Percentiles rank a stretch among this genome's conserved stretches.
phyloP scores from a whole-genome alignment of 2,329 filamentous ascomycete genomes.

The Hymenoscyphus infarciens region DNA sequence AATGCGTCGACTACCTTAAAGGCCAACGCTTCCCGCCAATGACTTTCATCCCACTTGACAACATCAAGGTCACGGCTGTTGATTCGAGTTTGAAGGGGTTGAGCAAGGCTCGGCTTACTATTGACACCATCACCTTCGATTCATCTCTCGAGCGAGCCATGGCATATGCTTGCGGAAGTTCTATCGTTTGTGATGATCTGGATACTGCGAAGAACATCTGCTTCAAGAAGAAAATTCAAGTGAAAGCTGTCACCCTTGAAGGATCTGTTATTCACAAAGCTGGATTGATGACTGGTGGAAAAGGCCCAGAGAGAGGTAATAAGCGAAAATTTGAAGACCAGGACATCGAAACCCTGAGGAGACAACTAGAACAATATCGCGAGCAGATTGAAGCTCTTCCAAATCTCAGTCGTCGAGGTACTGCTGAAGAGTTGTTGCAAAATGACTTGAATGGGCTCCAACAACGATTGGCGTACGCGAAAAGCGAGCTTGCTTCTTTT shows the following conservation, averaged over 20 bases:
- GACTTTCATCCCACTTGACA: conserved; percentile 94
- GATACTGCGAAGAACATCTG: conserved; percentile 85
- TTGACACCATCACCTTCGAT: conserved; percentile 95
- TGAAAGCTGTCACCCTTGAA: conserved; percentile 91
- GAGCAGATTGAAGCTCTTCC: conserved; percentile 78
- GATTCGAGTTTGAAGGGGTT: conserved; percentile 90
- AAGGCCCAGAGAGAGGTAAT: conserved; percentile 68
- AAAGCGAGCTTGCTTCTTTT: conserved; percentile 73
- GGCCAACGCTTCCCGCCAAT: conserved; percentile 83
- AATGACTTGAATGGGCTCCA: conserved; percentile 78
- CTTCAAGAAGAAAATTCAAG: conserved; percentile 76
- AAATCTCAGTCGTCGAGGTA: conserved; percentile 68
- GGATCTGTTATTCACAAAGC: conserved; percentile 97
- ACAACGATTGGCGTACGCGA: conserved; percentile 66
- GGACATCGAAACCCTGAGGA: conserved; percentile 81
- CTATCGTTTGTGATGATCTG: conserved; percentile 87
- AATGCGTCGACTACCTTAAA: conserved; percentile 92
- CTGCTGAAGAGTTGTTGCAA: conserved; percentile 76
- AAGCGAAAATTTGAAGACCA: conserved; percentile 86
- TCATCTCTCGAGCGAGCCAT: conserved; percentile 84
- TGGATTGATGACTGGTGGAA: conserved; percentile 93
- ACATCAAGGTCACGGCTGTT: conserved; percentile 89
- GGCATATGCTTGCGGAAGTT: conserved; percentile 90
- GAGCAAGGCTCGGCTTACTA: conserved; percentile 79
- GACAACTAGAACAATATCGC: conserved; percentile 69